phyloP scores from a whole-genome alignment of 495 filamentous ascomycete genomes.

The Penicillium bialowiezense region DNA sequence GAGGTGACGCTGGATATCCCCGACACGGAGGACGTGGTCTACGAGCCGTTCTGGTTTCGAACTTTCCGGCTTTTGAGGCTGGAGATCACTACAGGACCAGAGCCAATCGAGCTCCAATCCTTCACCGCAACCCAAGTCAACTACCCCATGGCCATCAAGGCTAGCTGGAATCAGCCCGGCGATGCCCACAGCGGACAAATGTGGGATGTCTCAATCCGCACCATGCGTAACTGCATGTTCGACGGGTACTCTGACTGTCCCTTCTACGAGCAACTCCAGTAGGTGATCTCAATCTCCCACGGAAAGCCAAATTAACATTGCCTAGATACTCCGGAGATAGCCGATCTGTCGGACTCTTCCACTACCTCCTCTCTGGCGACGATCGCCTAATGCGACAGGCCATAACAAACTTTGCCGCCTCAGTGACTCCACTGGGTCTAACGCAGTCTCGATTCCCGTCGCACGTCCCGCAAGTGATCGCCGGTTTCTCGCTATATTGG shows the following conservation, averaged over 20 bases:
- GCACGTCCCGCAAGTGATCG: conserved; percentile 32
- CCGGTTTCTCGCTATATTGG: conserved; percentile 38
- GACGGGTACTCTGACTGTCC: conserved; percentile 40
- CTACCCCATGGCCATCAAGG: conserved; percentile 32
- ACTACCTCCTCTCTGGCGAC: conserved; percentile 37
- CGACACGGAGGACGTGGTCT: conserved; percentile 3
- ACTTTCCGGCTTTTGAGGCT: conserved; percentile 34
- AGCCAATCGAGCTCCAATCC: conserved; percentile 13
- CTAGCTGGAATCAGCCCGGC: conserved; percentile 17
- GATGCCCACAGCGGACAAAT: conserved; percentile 18
- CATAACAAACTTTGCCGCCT: conserved; percentile 34
- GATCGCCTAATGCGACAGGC: conserved; percentile 36
- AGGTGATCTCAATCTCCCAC: neutral
- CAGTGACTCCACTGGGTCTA: conserved; percentile 28
- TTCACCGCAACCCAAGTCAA: conserved; percentile 28
- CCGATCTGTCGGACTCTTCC: conserved; percentile 32
- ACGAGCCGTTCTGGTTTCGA: conserved; percentile 42
- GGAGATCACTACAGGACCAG: conserved; percentile 21
- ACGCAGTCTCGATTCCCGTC: conserved; percentile 37
- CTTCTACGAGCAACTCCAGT: conserved; percentile 43
- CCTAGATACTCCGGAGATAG: conserved; percentile 29
- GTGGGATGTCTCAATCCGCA: conserved; percentile 33
- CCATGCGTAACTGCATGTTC: conserved; percentile 39
- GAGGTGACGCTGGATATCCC: conserved; percentile 21
- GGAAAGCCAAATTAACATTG: neutral